phyloP scores from a whole-genome alignment of 2,329 filamentous ascomycete genomes.

The Knufia petricola region DNA sequence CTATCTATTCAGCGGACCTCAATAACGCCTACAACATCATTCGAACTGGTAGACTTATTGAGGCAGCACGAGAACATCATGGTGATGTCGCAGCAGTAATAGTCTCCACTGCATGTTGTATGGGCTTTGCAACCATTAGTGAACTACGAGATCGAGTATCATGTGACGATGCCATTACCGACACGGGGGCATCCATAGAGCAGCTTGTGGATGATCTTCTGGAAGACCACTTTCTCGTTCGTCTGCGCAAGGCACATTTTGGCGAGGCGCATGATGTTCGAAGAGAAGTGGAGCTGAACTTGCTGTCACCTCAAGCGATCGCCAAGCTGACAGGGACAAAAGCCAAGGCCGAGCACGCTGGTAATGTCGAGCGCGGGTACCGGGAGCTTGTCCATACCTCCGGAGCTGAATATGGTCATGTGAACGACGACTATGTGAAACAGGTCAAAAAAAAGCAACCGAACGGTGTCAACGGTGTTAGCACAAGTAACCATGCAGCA shows the following conservation, averaged over 20 bases:
- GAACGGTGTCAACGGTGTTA: not conserved
- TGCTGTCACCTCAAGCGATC: not conserved
- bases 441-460: not conserved
- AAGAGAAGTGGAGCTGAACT: not conserved
- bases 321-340: constrained; percentile 5
- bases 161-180: not conserved
- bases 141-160: constrained; percentile 30
- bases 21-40: constrained; percentile 71
- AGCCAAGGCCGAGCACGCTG: constrained; percentile 3
- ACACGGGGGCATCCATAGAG: not conserved
- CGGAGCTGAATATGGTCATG: constrained; percentile 1
- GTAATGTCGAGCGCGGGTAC: constrained; percentile 2
- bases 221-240: not conserved
- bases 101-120: constrained; percentile 62
- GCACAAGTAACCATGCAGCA: not conserved
- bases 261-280: constrained; percentile 5
- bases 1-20: constrained; percentile 77
- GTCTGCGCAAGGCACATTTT: constrained; percentile 4
- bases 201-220: constrained; percentile 1
- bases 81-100: constrained; percentile 66
- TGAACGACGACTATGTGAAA: constrained; percentile 3
- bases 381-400: not conserved
- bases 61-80: constrained; percentile 63
- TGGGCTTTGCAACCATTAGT: constrained; percentile 60
- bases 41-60: constrained; percentile 70